These are phyloP conservation scores for Saccharomycopsis schoenii DNA, from an alignment of 805 yeast species.

Conservation along the genomic window DNA sequence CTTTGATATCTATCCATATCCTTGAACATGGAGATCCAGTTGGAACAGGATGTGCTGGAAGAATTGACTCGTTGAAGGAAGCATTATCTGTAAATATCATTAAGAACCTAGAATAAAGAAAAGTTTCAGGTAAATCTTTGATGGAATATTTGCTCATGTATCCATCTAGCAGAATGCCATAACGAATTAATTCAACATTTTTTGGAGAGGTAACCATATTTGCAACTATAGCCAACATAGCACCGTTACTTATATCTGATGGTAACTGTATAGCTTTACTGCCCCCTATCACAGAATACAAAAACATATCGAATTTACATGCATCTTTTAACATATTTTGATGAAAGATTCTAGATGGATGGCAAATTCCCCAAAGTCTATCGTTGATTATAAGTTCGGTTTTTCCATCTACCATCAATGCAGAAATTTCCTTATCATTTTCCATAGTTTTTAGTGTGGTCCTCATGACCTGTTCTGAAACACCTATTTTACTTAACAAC, in stretches of 20 bases:
- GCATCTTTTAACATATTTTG: constrained; percentile 28
- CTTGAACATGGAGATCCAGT: constrained; percentile 51
- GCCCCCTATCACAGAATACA: constrained; percentile 33
- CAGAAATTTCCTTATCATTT: constrained; percentile 45
- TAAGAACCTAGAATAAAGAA: constrained; percentile 21
- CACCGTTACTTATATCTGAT: constrained; percentile 20
- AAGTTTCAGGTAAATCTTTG: background rate
- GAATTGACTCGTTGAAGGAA: constrained; percentile 7
- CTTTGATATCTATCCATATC: constrained; percentile 63
- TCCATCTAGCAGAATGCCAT: background rate
- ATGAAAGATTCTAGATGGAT: background rate
- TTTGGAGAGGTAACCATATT: background rate
- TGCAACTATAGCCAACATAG: constrained; percentile 1
- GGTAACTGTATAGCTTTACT: constrained; percentile 47
- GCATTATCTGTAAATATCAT: constrained; percentile 31
- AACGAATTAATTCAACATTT: background rate
- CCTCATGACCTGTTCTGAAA: constrained; percentile 41
- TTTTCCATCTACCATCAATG: constrained; percentile 22
- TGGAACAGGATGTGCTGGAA: constrained; percentile 38
- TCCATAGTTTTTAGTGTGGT: constrained; percentile 34
- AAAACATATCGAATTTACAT: constrained; percentile 34
- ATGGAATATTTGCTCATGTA: background rate
- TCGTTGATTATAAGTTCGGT: constrained; percentile 48
- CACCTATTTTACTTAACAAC: constrained; percentile 38
- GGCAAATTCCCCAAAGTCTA: constrained; percentile 27